Evolutionary conservation across 192 early-diverging fungal species (phyloP), one percentile per base, ranked within the genome.

Genomic region (Coemansia sp.): DNA sequence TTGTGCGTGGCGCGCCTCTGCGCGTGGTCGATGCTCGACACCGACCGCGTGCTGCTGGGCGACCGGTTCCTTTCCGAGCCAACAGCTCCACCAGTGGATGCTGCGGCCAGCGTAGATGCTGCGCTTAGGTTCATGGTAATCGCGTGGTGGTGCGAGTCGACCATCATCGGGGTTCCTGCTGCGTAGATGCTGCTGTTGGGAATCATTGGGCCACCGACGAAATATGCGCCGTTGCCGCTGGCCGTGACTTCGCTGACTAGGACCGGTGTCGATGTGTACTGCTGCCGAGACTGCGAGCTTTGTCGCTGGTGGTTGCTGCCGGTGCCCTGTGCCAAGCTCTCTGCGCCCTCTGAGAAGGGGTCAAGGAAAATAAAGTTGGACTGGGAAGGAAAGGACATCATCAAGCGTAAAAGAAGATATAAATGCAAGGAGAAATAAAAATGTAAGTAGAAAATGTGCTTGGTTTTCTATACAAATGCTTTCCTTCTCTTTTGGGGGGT

Each of bases 1-100:
- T 93, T 93, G 70, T 93, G 91, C 30, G 84, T 87, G 11, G 88
- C 87, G 48, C 91, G 85, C 54, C 84, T 85, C 67, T 91, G 87
- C 18, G 76, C 78, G 65, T 82, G 57, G 58, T 82, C 80, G 42
- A 45, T 52, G 63, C 67, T 51, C 4, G 70, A 57, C 11, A 34
- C 47, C 18, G 68, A 70, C 35, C 62, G 55, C 3, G 36, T 58
- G 55, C 62, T 62, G 22, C 69, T 72, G 24, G 77, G 72, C 47
- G 77, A 80, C 58, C 61, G 71, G 63, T 68, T 68, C 58, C 77
- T 72, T 20, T 67, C 56, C 3, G 67, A 55, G 20, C 69, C 69
- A 19, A 67, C 53, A 3, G 65, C 63, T 16, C 72, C 72, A 29
- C 67, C 67, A 19, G 62, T 65, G 14, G 65, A 46, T 34, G 72